Percentiles rank a stretch among this genome's conserved stretches.
phyloP scores from a whole-genome alignment of 202 grass and related monocot species.

The Carex sylvatica region DNA sequence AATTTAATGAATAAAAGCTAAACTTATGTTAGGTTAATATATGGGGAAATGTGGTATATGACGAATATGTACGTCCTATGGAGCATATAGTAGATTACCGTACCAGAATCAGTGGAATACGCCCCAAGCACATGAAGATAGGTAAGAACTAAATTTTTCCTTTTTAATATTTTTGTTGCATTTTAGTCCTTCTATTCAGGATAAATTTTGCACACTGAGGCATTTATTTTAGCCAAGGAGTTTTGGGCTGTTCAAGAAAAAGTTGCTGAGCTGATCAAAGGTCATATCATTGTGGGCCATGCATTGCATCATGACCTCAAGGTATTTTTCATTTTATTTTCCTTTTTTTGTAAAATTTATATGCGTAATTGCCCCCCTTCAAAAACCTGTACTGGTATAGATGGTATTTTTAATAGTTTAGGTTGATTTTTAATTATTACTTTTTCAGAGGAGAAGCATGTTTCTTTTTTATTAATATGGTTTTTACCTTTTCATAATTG shows the following conservation, averaged over 20 bases:
- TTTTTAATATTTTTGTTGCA: neutral
- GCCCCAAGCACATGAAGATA: conserved; percentile 90
- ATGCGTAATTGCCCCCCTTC: neutral
- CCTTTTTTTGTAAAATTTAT: neutral
- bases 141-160: conserved; percentile 28
- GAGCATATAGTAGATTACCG: conserved; percentile 79
- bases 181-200: neutral
- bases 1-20: neutral
- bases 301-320: conserved; percentile 95
- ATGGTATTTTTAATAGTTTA: neutral
- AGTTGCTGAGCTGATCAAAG: conserved; percentile 80
- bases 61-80: conserved; percentile 65
- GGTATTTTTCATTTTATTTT: conserved; percentile 34
- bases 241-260: conserved; percentile 67
- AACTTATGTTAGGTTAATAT: conserved; percentile 66
- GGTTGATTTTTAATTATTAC: too few species aligned
- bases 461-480: conserved; percentile 12
- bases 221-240: conserved; percentile 61
- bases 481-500: neutral
- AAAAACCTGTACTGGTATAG: neutral
- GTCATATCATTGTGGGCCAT: conserved; percentile 78
- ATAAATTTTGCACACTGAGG: neutral
- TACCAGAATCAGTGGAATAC: conserved; percentile 89
- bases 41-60: conserved; percentile 68
- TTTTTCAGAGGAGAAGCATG: neutral